Evolutionary conservation across 768 basidiomycete genomes (phyloP), one percentile per base, ranked within the genome.

Genomic region (Dacryopinax spathularia): DNA sequence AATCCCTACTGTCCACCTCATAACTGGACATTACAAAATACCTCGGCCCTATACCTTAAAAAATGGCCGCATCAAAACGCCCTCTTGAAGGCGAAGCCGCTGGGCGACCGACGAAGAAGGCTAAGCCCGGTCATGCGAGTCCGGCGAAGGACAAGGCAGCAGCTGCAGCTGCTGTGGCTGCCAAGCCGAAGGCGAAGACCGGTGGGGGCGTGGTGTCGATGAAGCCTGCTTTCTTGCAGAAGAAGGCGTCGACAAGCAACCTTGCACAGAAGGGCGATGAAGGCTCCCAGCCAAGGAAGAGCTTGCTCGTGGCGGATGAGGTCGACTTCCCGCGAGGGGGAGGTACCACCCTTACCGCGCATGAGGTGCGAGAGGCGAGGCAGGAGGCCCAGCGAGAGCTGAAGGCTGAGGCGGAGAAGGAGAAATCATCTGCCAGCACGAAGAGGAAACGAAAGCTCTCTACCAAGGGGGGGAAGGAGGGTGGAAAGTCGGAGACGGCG

Each of bases 261-360:
- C 5, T 29, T 5, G 56, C 18, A 27, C 12, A 13, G 5, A 27
- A 6, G 4, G 7, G 9, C 4, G 56, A 27, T 4, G 33, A 13
- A 4, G 33, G 33, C 3, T 16, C 29, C 4, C 27, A 34, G 33
- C 5, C 7, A n/a, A 6, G n/a, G 7, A 60, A 60, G 25, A 61
- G 36, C 18, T 34, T 37, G 33, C 34, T 34, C 4, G 34, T 61
- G 20, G 62, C 25, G 20, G 84, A 91, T 36, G 92, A 94, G 70
- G 81, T 91, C 60, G 91, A 94, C 73, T 99, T 98, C 75, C 94
- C 94, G 64, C 85, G 95, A 68, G 96, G 95, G 29, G 95, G 95
- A 29, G 95, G 95, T 61, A 89, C 91, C 0, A 81, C 78, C 33
- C 81, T 95, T 68, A 96, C 94, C 20, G 87, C 92, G 33, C 76